Base-by-base conservation (phyloP, 2,329 filamentous ascomycete species). In the Fusarium chuoi region DNA sequence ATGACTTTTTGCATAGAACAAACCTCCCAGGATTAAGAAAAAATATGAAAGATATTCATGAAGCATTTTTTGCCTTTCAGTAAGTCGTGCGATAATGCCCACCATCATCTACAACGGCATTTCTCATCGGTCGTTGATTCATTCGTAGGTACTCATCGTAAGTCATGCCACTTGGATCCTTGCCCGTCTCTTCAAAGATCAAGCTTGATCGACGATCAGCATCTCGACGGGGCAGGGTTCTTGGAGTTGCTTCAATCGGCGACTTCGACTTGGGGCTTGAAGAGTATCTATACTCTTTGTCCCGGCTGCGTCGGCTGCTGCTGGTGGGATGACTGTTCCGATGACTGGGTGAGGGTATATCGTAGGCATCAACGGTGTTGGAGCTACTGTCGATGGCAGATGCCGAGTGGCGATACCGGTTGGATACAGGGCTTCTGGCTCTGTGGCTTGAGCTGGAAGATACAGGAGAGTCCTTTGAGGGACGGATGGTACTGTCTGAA, bases 221-320 rank as follows among this genome's bases (percentile, higher is more conserved):
- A 8, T 71, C 66, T 42, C 62, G 56, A 9, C 74, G 68, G 12
- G 70, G 69, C 2, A 71, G 26, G 10, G 54, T 64, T 17, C 77
- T 66, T 10, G 77, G 77, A n/a, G 75, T 71, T 15, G 65, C 38
- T 30, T 77, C 75, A 20, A 48, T 35, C 9, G 65, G 45, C 3
- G 61, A 46, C 48, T 61, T 75, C 15, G 73, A 46, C 12, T 66
- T 73, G 9, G 78, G 76, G 12, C 76, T 71, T 51, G 81, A 79
- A 28, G 78, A 77, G 44, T 75, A 75, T 18, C 79, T 71, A 45
- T 80, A 80, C 6, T 79, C 77, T 14, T 80, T 78, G 28, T 78
- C 77, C 20, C 80, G 70, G 28, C 36, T 73, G 20, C 77, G 71
- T 39, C 73, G 65, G 22, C 73, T 51, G 57, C 70, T 70, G 44